These are phyloP conservation scores for Echria macrotheca DNA, from an alignment of 495 filamentous ascomycete species.

Conservation along the genomic window DNA sequence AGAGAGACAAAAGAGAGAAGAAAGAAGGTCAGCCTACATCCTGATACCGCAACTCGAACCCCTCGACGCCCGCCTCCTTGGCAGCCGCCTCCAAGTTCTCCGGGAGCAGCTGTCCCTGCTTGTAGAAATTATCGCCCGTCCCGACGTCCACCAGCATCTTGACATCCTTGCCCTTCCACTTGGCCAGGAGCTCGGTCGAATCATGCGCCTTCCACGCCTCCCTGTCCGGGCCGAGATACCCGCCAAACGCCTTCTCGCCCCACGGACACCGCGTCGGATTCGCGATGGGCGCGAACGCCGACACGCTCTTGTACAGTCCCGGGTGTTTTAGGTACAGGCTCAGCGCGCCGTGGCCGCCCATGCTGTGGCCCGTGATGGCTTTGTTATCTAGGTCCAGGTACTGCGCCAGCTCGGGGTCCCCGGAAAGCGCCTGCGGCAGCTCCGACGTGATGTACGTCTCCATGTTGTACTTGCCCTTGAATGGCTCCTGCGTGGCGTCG, in stretches of 20 bases:
- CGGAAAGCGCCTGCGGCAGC: slow-evolving; percentile 70
- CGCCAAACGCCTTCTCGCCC: slow-evolving; percentile 91
- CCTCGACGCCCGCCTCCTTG: slow-evolving; percentile 59
- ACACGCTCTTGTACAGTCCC: slow-evolving; percentile 78
- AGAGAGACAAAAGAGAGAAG: not conserved
- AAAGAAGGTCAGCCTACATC: too few relatives aligned
- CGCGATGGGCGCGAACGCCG: slow-evolving; percentile 85
- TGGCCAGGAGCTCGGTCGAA: slow-evolving; percentile 76
- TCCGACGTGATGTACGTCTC: slow-evolving; percentile 83
- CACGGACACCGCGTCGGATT: slow-evolving; percentile 85
- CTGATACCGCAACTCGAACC: slow-evolving; percentile 75
- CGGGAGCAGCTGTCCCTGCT: slow-evolving; percentile 83
- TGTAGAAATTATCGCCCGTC: slow-evolving; percentile 92
- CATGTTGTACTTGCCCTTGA: slow-evolving; percentile 76
- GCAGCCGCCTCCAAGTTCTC: slow-evolving; percentile 87
- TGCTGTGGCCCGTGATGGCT: slow-evolving; percentile 85
- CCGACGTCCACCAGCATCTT: slow-evolving; percentile 84
- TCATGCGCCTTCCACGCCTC: slow-evolving; percentile 82
- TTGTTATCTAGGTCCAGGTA: slow-evolving; percentile 62
- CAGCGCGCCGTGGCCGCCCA: slow-evolving; percentile 95
- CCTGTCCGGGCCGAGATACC: slow-evolving; percentile 71
- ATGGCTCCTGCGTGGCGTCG: slow-evolving; percentile 75
- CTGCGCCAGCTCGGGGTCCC: slow-evolving; percentile 44
- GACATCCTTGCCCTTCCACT: slow-evolving; percentile 57
- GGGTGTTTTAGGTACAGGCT: slow-evolving; percentile 88